Conservation (phyloP, 495 filamentous ascomycete genomes). For the Durotheca rogersii region DNA sequence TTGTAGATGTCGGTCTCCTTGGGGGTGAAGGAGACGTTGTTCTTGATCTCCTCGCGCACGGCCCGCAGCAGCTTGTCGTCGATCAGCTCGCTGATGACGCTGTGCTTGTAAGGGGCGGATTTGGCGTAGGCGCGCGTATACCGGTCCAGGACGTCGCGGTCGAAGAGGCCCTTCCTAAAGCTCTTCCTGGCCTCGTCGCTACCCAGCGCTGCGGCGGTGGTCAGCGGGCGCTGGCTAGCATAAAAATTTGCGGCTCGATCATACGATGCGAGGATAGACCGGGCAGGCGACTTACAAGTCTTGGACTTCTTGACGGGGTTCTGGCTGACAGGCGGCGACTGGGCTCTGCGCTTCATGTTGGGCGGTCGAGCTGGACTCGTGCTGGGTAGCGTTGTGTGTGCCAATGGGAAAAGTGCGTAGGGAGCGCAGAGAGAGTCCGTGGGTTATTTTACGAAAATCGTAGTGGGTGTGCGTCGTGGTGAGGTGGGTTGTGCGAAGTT, state of each 20-base stretch:
- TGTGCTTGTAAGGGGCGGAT: conserved; percentile 85
- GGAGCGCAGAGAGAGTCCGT: neutral
- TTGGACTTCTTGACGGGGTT: conserved; percentile 46
- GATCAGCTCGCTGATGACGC: conserved; percentile 80
- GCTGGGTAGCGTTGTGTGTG: too few relatives aligned
- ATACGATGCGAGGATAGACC: conserved; percentile 23
- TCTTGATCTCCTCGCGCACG: conserved; percentile 85
- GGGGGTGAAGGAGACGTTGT: conserved; percentile 88
- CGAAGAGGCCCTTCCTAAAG: conserved; percentile 79
- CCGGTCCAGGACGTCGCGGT: conserved; percentile 60
- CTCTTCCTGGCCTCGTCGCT: conserved; percentile 49
- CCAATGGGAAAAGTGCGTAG: conserved; percentile 1
- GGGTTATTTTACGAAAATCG: too few relatives aligned
- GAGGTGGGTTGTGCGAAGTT: neutral
- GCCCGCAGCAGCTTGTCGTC: conserved; percentile 74
- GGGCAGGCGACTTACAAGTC: conserved; percentile 38
- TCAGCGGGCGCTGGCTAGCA: conserved; percentile 17
- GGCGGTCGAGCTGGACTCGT: conserved; percentile 28
- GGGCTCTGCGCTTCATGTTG: conserved; percentile 53
- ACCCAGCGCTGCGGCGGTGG: conserved; percentile 39
- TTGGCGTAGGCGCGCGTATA: conserved; percentile 70
- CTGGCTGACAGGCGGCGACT: conserved; percentile 35
- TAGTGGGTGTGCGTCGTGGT: neutral
- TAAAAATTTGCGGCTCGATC: conserved; percentile 12
- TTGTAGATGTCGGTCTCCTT: conserved; percentile 99